Base-by-base conservation (phyloP, 2,329 filamentous ascomycete genomes). In the Xylaria sp. region DNA sequence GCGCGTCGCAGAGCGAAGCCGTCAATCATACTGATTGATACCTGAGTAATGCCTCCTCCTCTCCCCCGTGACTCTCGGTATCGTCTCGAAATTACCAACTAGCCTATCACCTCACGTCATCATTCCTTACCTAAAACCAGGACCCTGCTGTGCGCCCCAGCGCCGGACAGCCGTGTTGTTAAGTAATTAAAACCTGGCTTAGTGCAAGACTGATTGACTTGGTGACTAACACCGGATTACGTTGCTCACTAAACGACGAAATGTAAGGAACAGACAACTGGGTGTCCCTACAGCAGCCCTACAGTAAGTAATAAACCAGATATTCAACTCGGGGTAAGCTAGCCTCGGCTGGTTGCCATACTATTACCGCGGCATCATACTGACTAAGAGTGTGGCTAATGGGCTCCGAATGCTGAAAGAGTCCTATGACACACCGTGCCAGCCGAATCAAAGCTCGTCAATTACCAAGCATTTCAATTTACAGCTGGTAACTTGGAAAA, bases 391-490 rank as follows among this genome's bases (percentile, higher is more conserved):
- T 25, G 33, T 28, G 11, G 42, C 43, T 28, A n/a, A 25, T 15
- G 23, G 15, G 38, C n/a, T 15, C 38, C 38, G 14, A 42, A 15
- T 42, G n/a, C n/a, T 35, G 25, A 40, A 28, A 40, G 14, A 40
- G 19, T 14, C 31, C 35, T 23, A 42, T 51, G 28, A 45, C 7
- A 35, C 25, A 31, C 38, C 42, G 17, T 15, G 52, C 56, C 37
- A 21, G 28, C 57, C 61, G 31, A 60, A 63, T 60, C 14, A 64
- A 31, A 38, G 52, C 47, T 1, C 31, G 31, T 19, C 17, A 21
- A 64, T 64, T 63, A 63, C 61, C 57, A 64, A 64, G 61, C 61
- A 57, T 40, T 35, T 28, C 17, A 45, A 25, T 31, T 25, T 31
- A 12, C 17, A 19, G 14, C 6, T 28, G n/a, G 33, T 47, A 42